Evolutionary conservation across 78 protist genomes (phyloP), one percentile per base, ranked within the genome.

Genomic region (Dictyostelium brefeldianum): DNA sequence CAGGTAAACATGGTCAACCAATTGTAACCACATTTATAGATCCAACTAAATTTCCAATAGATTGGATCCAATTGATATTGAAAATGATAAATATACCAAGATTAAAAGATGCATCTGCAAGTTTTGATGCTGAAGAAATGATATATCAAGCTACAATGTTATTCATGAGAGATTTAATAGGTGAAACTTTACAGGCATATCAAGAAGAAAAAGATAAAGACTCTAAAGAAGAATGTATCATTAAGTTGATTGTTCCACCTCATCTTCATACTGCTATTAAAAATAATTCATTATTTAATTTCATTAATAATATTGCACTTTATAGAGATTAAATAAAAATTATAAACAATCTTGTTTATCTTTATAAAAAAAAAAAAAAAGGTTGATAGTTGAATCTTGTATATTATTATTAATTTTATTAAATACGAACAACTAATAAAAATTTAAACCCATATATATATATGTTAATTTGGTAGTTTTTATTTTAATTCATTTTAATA

Each of bases 261-360:
- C 93, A 87, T 51, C 22, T 87, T 12, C 93, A 87, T 50, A 50
- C 84, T 51, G 93, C 84, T n/a, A 43, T 87, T 29, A 87, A 80
- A 64, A 78, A 36, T 14, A 77, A 65, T 20, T 59, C 83, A 4
- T 15, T 87, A 17, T 87, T 77, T n/a, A 87, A 87, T 36, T 87
- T 87, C 36, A 29, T 87, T 36, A 59, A 43, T 31, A 87, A 87
- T 77, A 46, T 36, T 48, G 83, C 80, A 12, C 79, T 87, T 59
- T 87, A 62, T 80, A 56, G 73, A 41, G 59, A 80, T 46, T 56
- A 62, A 80, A 56, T 12, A 57, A 79, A 27, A 75, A 75, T 36
- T 36, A 36, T 36, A 36, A n/a, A n/a, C n/a, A n/a, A n/a, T n/a
- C n/a, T n/a, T n/a, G n/a, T n/a, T 36, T 36, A 36, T 36, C 43